Conservation (phyloP, 768 basidiomycete species). For the Agrocybe pediades region DNA sequence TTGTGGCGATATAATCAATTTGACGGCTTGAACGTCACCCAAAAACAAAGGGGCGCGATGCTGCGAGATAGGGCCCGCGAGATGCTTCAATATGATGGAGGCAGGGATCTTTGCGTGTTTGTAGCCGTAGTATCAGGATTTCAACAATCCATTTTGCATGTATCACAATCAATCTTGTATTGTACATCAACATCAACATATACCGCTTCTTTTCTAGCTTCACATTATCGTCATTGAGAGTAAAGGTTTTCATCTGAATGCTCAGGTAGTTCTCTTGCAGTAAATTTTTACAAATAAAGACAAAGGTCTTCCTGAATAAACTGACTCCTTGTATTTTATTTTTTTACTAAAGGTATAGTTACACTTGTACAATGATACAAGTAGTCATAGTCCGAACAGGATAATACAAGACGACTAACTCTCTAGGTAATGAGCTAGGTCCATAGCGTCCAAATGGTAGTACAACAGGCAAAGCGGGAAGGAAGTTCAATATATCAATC, state of each 20-base stretch:
- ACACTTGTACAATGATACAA: not conserved
- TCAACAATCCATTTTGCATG: conserved; percentile 69
- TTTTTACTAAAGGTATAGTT: not conserved
- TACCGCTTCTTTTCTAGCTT: not conserved
- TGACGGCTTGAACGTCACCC: conserved; percentile 18
- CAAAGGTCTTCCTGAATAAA: not conserved
- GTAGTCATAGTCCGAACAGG: not conserved
- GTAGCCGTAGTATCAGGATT: conserved; percentile 62
- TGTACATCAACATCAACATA: conserved; percentile 1
- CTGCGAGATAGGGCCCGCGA: conserved; percentile 35
- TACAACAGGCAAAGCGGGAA: not conserved
- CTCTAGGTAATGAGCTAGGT: conserved; percentile 1
- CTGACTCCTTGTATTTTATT: not conserved
- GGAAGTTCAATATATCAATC: not conserved
- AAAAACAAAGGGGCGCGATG: conserved; percentile 31
- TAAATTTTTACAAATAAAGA: not conserved
- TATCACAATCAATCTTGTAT: conserved; percentile 1
- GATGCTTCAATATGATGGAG: conserved; percentile 35
- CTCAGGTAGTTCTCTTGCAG: too few species aligned
- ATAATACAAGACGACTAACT: not conserved
- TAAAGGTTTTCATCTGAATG: too few species aligned
- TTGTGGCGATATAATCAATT: conserved; percentile 37
- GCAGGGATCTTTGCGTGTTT: conserved; percentile 39
- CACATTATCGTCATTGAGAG: not conserved
- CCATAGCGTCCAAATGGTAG: not conserved